Evolutionary conservation across 345 rosid genomes (phyloP).

Genomic region (Bruguiera gymnorhiza): DNA sequence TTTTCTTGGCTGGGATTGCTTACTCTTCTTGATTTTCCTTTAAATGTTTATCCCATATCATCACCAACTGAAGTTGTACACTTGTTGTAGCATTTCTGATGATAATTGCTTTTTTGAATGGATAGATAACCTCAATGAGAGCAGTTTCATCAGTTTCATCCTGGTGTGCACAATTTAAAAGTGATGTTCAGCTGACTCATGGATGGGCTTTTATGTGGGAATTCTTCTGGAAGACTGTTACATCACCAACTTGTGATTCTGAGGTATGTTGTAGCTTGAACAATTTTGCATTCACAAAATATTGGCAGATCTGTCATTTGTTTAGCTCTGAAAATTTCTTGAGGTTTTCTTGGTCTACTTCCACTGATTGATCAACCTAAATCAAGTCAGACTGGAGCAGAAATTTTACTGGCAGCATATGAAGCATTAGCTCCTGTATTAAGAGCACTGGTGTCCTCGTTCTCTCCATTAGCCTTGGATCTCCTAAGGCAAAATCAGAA

Average conservation of each 20-base stretch:
- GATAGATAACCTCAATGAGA: slow-evolving; percentile 59
- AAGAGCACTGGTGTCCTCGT: slow-evolving; percentile 43
- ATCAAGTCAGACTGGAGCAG: slow-evolving; percentile 59
- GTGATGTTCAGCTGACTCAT: slow-evolving; percentile 39
- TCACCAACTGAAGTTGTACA: background rate
- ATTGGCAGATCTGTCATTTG: slow-evolving; percentile 3
- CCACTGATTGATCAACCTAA: slow-evolving; percentile 23
- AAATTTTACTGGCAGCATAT: slow-evolving; percentile 69
- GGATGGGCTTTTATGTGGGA: slow-evolving; percentile 62
- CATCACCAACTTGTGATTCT: slow-evolving; percentile 48
- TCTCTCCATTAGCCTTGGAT: slow-evolving; percentile 51
- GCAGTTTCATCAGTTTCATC: slow-evolving; percentile 52
- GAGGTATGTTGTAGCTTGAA: slow-evolving; percentile 46
- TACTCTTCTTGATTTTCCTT: background rate
- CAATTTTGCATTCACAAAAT: slow-evolving; percentile 12
- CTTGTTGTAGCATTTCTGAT: slow-evolving; percentile 1
- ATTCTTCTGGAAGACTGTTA: slow-evolving; percentile 49
- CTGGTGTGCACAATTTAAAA: slow-evolving; percentile 49
- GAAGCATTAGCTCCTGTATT: slow-evolving; percentile 65
- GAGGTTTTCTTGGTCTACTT: slow-evolving; percentile 5
- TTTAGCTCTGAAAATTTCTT: background rate
- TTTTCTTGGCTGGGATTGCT: background rate
- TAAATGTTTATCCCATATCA: background rate
- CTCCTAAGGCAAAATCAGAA: slow-evolving; percentile 40
- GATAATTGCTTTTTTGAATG: slow-evolving; percentile 25